These are phyloP conservation scores for Alloteropsis semialata DNA, from an alignment of 176 grass and related monocot species.

Conservation along the genomic window DNA sequence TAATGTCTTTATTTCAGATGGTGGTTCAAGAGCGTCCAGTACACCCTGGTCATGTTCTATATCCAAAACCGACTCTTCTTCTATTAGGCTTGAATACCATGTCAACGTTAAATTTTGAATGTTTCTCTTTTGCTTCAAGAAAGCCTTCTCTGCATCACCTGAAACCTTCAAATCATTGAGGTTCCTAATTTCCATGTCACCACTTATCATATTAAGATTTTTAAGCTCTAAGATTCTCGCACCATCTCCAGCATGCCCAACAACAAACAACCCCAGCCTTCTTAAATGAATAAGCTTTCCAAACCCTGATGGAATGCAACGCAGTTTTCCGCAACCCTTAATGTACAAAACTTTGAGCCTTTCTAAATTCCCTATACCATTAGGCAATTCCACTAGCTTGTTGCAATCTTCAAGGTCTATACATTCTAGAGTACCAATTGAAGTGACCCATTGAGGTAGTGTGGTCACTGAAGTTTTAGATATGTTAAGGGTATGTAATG, in stretches of 20 bases:
- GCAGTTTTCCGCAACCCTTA: not conserved
- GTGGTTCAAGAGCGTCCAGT: slow-evolving; percentile 10
- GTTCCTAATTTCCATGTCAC: not conserved
- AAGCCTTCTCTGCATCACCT: not conserved
- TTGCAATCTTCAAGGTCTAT: not conserved
- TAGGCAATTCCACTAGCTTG: not conserved
- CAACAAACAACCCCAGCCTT: not conserved
- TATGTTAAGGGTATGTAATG: not conserved
- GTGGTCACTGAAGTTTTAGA: not conserved
- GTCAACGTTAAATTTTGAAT: not conserved
- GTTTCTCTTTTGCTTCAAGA: not conserved
- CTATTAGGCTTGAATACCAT: not conserved
- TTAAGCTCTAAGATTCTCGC: not conserved
- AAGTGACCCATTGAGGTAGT: not conserved
- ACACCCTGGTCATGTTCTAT: not conserved
- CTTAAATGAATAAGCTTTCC: not conserved
- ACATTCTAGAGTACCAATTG: not conserved
- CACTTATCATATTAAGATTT: not conserved
- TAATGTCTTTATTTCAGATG: not conserved
- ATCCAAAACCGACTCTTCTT: not conserved
- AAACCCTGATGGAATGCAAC: not conserved
- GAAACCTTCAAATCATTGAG: not conserved
- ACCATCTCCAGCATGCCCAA: not conserved
- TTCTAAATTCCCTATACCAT: not conserved
- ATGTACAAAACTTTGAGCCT: not conserved